Conservation (phyloP, 805 yeast species). For the Candida odintsovae region DNA sequence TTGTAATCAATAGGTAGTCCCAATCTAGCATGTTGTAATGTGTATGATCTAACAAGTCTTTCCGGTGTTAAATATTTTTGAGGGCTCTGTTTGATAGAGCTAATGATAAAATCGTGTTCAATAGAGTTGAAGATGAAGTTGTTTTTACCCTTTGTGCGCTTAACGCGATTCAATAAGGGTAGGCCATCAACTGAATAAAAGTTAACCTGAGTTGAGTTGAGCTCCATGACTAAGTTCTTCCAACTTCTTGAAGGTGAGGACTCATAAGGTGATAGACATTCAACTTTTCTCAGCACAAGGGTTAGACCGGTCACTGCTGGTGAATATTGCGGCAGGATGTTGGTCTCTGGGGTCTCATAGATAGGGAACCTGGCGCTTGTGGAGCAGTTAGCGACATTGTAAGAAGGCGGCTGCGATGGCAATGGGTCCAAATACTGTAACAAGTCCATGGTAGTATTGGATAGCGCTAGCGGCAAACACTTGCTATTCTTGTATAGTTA, state of each 20-base stretch:
- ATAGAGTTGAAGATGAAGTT: slow-evolving; percentile 19
- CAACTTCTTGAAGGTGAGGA: slow-evolving; percentile 62
- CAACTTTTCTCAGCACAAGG: slow-evolving; percentile 56
- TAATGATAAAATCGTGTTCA: slow-evolving; percentile 22
- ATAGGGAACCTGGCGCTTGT: slow-evolving; percentile 26
- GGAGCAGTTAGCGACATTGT: slow-evolving; percentile 5
- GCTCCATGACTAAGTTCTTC: slow-evolving; percentile 62
- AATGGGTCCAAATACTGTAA: slow-evolving; percentile 13
- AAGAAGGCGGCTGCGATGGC: slow-evolving; percentile 14
- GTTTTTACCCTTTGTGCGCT: slow-evolving; percentile 20
- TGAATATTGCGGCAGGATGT: slow-evolving; percentile 51
- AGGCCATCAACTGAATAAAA: slow-evolving; percentile 44
- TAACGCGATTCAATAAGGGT: slow-evolving; percentile 24
- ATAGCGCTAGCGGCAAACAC: neutral
- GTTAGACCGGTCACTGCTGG: slow-evolving; percentile 64
- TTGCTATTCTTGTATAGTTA: neutral
- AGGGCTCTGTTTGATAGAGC: slow-evolving; percentile 13
- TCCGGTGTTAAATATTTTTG: slow-evolving; percentile 7
- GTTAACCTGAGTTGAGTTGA: slow-evolving; percentile 83
- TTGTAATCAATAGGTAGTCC: slow-evolving; percentile 86
- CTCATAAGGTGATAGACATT: slow-evolving; percentile 76
- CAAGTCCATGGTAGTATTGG: slow-evolving; percentile 7
- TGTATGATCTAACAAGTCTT: slow-evolving; percentile 54
- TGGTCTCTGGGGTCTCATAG: slow-evolving; percentile 25
- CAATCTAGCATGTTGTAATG: slow-evolving; percentile 76